Evolutionary conservation across 129 eudicot genomes (phyloP).

Genomic region (Erigeron canadensis): DNA sequence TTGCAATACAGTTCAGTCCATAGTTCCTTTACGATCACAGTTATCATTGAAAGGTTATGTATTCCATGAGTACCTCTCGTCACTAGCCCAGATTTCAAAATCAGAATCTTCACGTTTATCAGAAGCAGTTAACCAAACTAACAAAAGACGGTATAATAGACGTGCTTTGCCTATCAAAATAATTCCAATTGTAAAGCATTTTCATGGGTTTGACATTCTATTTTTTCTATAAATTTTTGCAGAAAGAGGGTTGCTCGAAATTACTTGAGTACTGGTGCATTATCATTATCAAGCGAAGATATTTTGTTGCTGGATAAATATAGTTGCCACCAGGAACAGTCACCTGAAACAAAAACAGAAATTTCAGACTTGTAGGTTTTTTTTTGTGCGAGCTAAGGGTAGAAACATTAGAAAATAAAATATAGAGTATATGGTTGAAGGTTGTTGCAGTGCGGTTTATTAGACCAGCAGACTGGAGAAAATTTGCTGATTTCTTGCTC

Average conservation of each 20-base stretch:
- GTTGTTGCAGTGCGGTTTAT: background rate
- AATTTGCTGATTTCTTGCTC: background rate
- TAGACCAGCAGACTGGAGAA: background rate
- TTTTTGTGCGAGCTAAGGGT: background rate
- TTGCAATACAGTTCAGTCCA: conserved; percentile 48
- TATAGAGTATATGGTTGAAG: conserved; percentile 7
- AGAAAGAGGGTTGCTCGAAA: conserved; percentile 59
- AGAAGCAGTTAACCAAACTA: conserved; percentile 39
- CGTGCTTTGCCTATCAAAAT: background rate
- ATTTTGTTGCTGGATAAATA: conserved; percentile 51
- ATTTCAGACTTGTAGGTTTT: conserved; percentile 14
- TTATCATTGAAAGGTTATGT: conserved; percentile 57
- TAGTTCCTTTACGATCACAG: conserved; percentile 57
- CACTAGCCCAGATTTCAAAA: conserved; percentile 77
- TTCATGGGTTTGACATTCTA: background rate
- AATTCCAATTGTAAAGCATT: background rate
- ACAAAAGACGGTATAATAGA: conserved; percentile 50
- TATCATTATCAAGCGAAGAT: conserved; percentile 62
- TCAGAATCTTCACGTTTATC: conserved; percentile 67
- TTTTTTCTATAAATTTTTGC: conserved; percentile 12
- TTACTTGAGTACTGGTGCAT: conserved; percentile 68
- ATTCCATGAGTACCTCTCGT: conserved; percentile 78
- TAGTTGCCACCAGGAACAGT: conserved; percentile 35
- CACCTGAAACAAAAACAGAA: conserved; percentile 29
- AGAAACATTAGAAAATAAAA: conserved; percentile 19